A percentile compares a stretch with the other conserved stretches of the same genome.
Evolutionary conservation across 169 alveolate species (phyloP).

Genomic region (Eimeria sp.): DNA sequence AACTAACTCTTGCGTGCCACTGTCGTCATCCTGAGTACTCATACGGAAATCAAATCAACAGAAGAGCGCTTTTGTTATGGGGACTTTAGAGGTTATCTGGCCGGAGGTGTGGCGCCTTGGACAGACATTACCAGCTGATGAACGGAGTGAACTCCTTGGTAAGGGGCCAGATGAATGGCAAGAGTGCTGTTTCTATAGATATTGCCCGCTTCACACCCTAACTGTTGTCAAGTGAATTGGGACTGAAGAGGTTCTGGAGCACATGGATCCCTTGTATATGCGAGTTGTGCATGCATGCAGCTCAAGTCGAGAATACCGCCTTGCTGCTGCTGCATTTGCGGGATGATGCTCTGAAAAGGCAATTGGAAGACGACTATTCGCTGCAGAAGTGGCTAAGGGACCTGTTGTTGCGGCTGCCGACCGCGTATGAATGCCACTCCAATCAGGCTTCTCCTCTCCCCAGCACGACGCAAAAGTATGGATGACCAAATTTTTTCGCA

Average conservation of each 20-base stretch:
- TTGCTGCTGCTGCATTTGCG: conserved; percentile 49
- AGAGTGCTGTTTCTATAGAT: not conserved
- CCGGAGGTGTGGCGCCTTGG: conserved; percentile 66
- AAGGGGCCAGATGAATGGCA: not conserved
- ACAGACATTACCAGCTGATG: conserved; percentile 8
- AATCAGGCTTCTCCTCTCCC: conserved; percentile 6
- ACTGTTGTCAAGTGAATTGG: not conserved
- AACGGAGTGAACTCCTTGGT: conserved; percentile 49
- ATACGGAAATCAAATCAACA: not conserved
- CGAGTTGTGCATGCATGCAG: not conserved
- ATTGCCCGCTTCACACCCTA: not conserved
- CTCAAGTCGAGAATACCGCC: conserved; percentile 40
- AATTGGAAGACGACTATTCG: not conserved
- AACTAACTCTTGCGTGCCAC: not conserved
- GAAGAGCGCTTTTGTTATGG: not conserved
- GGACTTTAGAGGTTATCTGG: conserved; percentile 1
- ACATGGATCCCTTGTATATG: not conserved
- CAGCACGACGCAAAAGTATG: conserved; percentile 35
- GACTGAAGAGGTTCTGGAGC: not conserved
- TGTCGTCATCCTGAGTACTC: not conserved
- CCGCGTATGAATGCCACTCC: conserved; percentile 40
- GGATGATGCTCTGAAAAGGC: conserved; percentile 37
- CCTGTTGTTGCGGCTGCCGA: conserved; percentile 39
- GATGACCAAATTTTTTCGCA: not conserved
- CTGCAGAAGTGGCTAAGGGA: conserved; percentile 48